Evolutionary conservation across 352 stramenopile species (phyloP), one percentile per base, ranked within the genome.

Genomic region (Salisapilia sapeloensis): DNA sequence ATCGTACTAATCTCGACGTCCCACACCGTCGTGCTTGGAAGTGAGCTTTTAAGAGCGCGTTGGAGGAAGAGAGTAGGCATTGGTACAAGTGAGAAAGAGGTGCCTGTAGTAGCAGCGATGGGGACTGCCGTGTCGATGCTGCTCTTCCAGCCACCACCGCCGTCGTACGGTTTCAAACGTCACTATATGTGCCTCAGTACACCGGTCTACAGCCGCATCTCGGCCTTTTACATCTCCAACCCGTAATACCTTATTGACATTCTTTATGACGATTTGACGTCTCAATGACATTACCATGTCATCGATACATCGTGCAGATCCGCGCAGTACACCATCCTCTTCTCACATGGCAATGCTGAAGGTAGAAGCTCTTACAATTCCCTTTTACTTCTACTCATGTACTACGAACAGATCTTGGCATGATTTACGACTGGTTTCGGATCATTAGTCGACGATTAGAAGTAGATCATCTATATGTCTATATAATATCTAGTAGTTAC

Each of bases 351-450:
- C 24, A 98, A 98, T 56, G 92, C 92, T 1, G 93, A 97, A 78
- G 71, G 71, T 82, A 48, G 7, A 26, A n/a, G 4, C 34, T 9
- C 16, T 17, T 26, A 20, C 12, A 17, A 19, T 8, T 29, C 28
- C 7, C 16, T 17, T 23, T 22, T 11, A 15, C 22, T 35, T 10
- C 10, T 16, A 13, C 14, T 14, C 17, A 36, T 36, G 18, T 13
- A 29, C 14, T 29, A 19, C 18, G 17, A 25, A 20, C 13, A 87
- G 92, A 98, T 48, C 46, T 98, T n/a, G 89, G 86, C 4, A 96
- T 96, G 79, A 96, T 97, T 28, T 97, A 95, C 49, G 82, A 95
- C 46, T 97, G 92, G 92, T 97, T 97, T 53, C 79, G 82, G 29
- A 84, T 97, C 61, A 53, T 97, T 22, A 62, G 77, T 23, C 59